Evolutionary conservation across 495 filamentous ascomycete species (phyloP), one percentile per base, ranked within the genome.

Genomic region (Penicillium psychrofluorescens): DNA sequence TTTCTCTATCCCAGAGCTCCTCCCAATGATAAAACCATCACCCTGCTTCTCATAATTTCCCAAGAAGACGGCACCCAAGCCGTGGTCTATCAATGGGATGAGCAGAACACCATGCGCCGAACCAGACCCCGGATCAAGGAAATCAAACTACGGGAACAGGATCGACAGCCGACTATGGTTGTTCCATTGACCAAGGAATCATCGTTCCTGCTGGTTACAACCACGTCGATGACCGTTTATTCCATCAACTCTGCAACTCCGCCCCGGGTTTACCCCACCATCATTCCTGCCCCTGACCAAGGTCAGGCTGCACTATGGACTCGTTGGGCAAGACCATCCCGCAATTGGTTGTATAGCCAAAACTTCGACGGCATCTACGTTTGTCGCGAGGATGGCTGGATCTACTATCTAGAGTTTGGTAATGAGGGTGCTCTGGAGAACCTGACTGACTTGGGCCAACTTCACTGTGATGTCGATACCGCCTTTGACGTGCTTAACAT

Each of bases 71-170:
- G 70, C 29, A 85, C 83, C 15, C 73, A 75, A 45, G 72, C 90
- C 48, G 61, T 83, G 28, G 72, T 80, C 30, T 95, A 85, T 53
- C 84, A 90, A 40, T 96, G 90, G 90, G 74, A 81, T 51, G 71
- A 54, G 55, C 60, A 36, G 44, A 61, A 54, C 51, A 62, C 38
- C 42, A 43, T 32, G 63, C 54, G 12, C 61, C 61, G 34, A 46
- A 42, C 56, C 71, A 58, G 74, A 70, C 22, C 22, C 22, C 22
- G 22, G 39, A 63, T 68, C 28, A 53, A 51, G 3, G 71, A 70
- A 6, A 74, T 78, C 47, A 51, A 62, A 27, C 68, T 89, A n/a
- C 72, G 76, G 10, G 53, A 61, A 16, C 74, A 81, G 41, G 76
- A 84, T 46, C 77, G 77, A 28, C 55, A 84, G 54, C 84, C 85